Base-by-base conservation (phyloP, 140 eudicot species). In the Bidens hawaiensis region DNA sequence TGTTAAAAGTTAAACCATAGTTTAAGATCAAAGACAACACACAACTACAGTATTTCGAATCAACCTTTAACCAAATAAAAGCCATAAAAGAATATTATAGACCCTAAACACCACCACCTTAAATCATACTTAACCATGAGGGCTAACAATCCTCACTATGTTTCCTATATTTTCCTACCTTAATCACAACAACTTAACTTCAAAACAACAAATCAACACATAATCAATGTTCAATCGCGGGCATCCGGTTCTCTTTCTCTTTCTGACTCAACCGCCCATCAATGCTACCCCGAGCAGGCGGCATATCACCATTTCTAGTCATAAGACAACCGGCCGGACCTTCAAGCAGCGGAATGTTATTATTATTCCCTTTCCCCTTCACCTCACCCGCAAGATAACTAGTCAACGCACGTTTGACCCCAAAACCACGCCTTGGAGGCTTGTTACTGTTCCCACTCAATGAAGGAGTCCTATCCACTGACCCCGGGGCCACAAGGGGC, bases 391-490 rank as follows among this genome's bases (percentile, higher is more conserved):
- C 95, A 22, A 91, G 91, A 69, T 91, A 91, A 62, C 79, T 85
- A 1, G 95, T 73, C 73, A 91, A 78, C 19, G 78, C 99, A 15
- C 91, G 83, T 69, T 85, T 91, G 1, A 91, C 99, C 62, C 99
- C 96, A 38, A 91, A 70, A 13, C 99, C 96, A 11, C 85, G 95
- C 10, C 88, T 74, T 2, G 93, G 78, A 46, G 77, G 90, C 72
- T 76, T 89, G 80, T 71, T 78, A 62, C 77, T n/a, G 56, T 75
- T 82, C 25, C 85, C 72, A 40, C 27, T 57, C 42, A 80, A 61
- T 14, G 77, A 82, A 3, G 99, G 99, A 11, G 87, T 82, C 69
- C 95, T 76, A 15, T 85, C 96, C 11, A 46, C 18, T 43, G 80
- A 82, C 28, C 70, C 76, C 15, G 94, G 90, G 52, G 91, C 77